Base-by-base conservation (phyloP, 192 early-diverging fungal genomes). In the Backusella psychrophila region DNA sequence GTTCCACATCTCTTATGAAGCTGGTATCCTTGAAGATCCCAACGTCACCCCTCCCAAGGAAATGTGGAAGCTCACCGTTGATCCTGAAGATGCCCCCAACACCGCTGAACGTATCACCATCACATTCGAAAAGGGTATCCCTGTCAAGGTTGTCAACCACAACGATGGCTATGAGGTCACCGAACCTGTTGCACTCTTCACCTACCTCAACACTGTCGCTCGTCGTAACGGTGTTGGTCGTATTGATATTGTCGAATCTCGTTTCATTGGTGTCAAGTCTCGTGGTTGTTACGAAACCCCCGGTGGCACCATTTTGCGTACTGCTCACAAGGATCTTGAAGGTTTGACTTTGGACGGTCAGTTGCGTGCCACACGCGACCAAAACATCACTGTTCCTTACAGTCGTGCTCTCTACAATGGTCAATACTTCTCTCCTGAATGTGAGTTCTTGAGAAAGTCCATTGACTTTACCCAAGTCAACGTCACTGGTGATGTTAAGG, bases 231-330 rank as follows among this genome's bases (percentile, higher is more conserved):
- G 98, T 53, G 91, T 99, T 77, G 98, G 98, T 66, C 94, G 98
- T 82, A 91, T 99, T 76, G 98, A 99, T 84, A 99, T 99, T 87
- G 98, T 99, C 74, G 98, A 98, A 90, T 97, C 96, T 87, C 92
- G 98, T 63, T 99, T 97, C 85, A 97, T 99, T 78, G 97, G 97
- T 72, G 95, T 99, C 89, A 99, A 98, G 90, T 96, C 95, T 70
- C 96, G 97, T 46, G 97, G 97, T 81, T 99, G 98, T 88, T 99
- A 99, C 92, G 98, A 99, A 84, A 98, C 98, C 53, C 98, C 98
- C 69, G 98, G 94, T 26, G 98, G 97, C 71, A 99, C 98, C 23
- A 93, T 99, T 69, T 88, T 99, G 73, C 94, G 95, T 81, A 92
- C 93, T 59, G 96, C 96, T 2, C 97, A 99, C 87, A 91, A 96